Base-by-base conservation (phyloP, 345 rosid genomes). In the Acer negundo region DNA sequence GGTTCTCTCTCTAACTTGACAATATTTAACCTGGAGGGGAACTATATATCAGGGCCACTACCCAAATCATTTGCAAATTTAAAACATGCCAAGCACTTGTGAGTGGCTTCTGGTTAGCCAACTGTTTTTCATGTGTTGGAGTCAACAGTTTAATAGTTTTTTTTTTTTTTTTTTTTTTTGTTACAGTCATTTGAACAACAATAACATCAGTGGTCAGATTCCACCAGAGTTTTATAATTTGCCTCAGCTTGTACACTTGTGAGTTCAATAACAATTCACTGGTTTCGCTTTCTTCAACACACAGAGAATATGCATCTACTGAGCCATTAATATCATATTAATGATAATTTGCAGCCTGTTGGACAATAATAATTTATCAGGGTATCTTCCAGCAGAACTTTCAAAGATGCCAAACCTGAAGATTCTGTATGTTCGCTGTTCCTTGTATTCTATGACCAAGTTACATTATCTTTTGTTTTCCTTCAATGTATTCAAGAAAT, bases 151-250 rank as follows among this genome's bases (percentile, higher is more conserved):
- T 9, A 1, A 51, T 56, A 26, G 16, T 51, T 16, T 19, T 53
- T 56, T 56, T 19, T 40, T 78, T 53, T 20, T 40, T 19, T 31
- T 31, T 31, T 24, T 24, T 24, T 28, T 28, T 28, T 35, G 6
- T 71, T 82, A n/a, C n/a, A 95, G 98, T 87, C 99, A 95, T 85
- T 84, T 95, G 98, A 95, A 95, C 80, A 92, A 95, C 83, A 95
- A 95, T 82, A 92, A 93, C 59, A 87, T 95, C 51, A 93, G 96
- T 62, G 99, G 97, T 20, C 93, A 88, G 85, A 92, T 95, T 76
- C 99, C 98, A 0, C 84, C 91, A 1, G 97, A 92, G 82, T 84
- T 92, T 46, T 89, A 93, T 69, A 81, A 74, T 78, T 77, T 95
- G 77, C 93, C 96, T 0, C 78, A 67, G 51, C 94, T 93, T 81